Conservation (phyloP, 83 land plant genomes). For the Picea abies region DNA sequence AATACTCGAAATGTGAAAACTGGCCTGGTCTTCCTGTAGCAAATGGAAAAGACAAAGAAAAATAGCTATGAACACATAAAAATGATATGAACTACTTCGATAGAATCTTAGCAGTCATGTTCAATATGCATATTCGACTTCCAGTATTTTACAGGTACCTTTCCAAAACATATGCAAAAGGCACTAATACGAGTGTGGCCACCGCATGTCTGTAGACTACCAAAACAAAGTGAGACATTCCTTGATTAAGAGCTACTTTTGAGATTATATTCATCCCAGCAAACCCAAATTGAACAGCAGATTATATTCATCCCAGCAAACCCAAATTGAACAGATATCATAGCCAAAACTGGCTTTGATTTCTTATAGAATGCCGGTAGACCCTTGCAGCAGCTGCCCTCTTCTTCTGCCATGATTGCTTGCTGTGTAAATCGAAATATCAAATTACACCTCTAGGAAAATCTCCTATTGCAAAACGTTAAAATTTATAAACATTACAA, state of each 20-base stretch:
- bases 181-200: background rate
- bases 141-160: background rate
- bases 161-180: constrained; percentile 8
- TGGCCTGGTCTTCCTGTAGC: background rate
- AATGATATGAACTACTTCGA: no score
- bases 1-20: background rate
- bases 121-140: no score
- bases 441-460: no score
- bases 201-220: constrained; percentile 10
- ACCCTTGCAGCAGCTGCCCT: no score
- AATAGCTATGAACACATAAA: no score
- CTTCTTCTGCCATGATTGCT: no score
- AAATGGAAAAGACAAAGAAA: no score
- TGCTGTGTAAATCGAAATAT: no score
- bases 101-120: no score
- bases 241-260: constrained; percentile 44
- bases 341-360: constrained; percentile 4
- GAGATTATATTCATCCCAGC: constrained; percentile 69
- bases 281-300: background rate
- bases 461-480: no score
- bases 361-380: background rate
- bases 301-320: constrained; percentile 1
- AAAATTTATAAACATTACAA: no score
- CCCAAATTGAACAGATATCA: constrained; percentile 8
- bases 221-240: constrained; percentile 50